A percentile compares a stretch with the other conserved stretches of the same genome.
Evolutionary conservation across 106 monocot species (phyloP).

Genomic region (Vanilla planifolia): DNA sequence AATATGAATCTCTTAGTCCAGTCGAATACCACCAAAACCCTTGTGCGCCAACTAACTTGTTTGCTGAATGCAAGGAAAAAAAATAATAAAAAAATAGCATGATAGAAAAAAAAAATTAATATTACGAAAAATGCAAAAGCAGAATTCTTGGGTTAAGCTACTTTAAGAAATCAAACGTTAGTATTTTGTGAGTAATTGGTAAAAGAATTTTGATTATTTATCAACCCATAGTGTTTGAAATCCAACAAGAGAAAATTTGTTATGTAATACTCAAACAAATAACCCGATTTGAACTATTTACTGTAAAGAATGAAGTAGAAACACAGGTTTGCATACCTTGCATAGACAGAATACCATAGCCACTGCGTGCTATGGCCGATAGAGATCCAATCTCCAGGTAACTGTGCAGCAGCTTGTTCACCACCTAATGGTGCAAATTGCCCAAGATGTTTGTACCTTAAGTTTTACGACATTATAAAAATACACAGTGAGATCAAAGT

Average conservation of each 20-base stretch:
- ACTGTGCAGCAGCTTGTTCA: constrained; percentile 90
- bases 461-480: too few relatives aligned
- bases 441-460: constrained; percentile 84
- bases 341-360: constrained; percentile 91
- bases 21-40: constrained; percentile 45
- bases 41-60: constrained; percentile 78
- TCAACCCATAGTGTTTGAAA: too few relatives aligned
- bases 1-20: constrained; percentile 62
- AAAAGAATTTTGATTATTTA: too few relatives aligned
- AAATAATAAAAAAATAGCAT: neutral
- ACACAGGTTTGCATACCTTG: constrained; percentile 29
- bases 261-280: too few relatives aligned
- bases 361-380: constrained; percentile 70
- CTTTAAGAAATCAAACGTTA: too few relatives aligned
- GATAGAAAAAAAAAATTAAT: too few relatives aligned
- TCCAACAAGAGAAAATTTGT: too few relatives aligned
- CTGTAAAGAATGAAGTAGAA: neutral
- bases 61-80: constrained; percentile 35
- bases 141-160: too few relatives aligned
- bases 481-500: too few relatives aligned
- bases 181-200: too few relatives aligned
- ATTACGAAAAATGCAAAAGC: too few relatives aligned
- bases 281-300: constrained; percentile 4
- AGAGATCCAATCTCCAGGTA: constrained; percentile 88
- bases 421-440: constrained; percentile 94